Evolutionary conservation across 2,329 filamentous ascomycete species (phyloP), one percentile per base, ranked within the genome.

Genomic region (Talaromyces sp.): DNA sequence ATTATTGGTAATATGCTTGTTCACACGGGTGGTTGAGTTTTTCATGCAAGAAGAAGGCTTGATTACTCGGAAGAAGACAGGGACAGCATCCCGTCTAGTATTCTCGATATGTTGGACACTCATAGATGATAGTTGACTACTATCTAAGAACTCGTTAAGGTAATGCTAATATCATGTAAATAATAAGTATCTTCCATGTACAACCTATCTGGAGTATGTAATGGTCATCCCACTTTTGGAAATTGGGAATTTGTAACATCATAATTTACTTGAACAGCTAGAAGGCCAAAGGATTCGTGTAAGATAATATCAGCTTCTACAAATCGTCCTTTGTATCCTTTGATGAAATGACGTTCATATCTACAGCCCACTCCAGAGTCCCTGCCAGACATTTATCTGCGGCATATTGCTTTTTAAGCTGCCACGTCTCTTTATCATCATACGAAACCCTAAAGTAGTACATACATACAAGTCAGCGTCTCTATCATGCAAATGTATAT

Each of bases 341-440:
- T 43, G 59, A 22, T 5, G 53, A 59, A 58, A 61, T 58, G 5
- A 17, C 29, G 8, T 54, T 67, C 65, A 67, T 67, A 36, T 67
- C 65, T 31, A 67, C 62, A n/a, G 70, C 69, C 70, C 70, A 71
- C 38, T 68, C 68, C 43, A 72, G 64, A 5, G 73, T 63, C 5
- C 78, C 78, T 3, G 73, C 72, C 1, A 80, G 69, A 43, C 78
- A 76, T 3, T 68, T 54, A 0, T 61, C 47, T 11, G 74, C 74
- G 1, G 77, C 77, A 62, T 68, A 79, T 2, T 79, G 68, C 2
- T 70, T 70, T 63, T 81, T 81, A 19, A 72, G 65, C 34, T 72
- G 68, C 19, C 76, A 71, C 2, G 80, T 82, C 5, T 77, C 71
- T 0, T 65, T 63, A 59, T 83, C 79, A 47, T 77, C 75, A 36